phyloP scores from a whole-genome alignment of 1,139 yeast genomes.

The Blastobotrys capitulatus region DNA sequence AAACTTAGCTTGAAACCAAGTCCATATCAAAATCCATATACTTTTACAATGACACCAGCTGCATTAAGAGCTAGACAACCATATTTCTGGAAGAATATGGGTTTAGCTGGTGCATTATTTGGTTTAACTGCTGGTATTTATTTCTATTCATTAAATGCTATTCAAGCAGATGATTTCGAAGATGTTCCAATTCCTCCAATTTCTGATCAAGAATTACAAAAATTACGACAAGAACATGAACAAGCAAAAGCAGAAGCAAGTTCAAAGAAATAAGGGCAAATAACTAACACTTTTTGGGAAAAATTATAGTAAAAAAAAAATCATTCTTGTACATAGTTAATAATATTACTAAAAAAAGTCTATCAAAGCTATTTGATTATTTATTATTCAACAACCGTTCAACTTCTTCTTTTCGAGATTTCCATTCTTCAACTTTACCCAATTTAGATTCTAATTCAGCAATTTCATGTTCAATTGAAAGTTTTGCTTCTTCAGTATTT shows the following conservation, averaged over 20 bases:
- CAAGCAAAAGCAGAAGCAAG: not conserved
- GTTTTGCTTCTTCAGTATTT: constrained; percentile 27
- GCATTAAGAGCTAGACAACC: constrained; percentile 85
- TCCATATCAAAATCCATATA: constrained; percentile 65
- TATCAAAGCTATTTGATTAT: not conserved
- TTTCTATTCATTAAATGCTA: constrained; percentile 61
- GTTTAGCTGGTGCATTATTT: constrained; percentile 52
- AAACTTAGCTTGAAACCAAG: constrained; percentile 33
- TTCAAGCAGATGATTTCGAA: constrained; percentile 75
- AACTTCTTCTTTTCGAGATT: constrained; percentile 32
- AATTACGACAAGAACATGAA: constrained; percentile 38
- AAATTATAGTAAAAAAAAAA: not conserved
- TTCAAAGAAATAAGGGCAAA: not conserved
- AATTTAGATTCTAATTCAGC: constrained; percentile 28
- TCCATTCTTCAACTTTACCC: constrained; percentile 30
- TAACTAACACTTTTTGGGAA: too few species aligned
- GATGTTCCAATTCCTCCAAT: constrained; percentile 94
- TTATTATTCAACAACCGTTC: constrained; percentile 21
- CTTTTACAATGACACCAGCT: constrained; percentile 91
- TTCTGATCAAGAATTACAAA: constrained; percentile 66
- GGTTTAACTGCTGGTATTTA: constrained; percentile 64
- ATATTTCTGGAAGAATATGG: constrained; percentile 69
- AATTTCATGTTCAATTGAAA: constrained; percentile 35
- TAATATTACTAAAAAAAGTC: not conserved
- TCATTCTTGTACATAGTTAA: not conserved